These are phyloP conservation scores for Pythium aphanidermatum DNA, from an alignment of 352 stramenopile genomes.

Conservation along the genomic window DNA sequence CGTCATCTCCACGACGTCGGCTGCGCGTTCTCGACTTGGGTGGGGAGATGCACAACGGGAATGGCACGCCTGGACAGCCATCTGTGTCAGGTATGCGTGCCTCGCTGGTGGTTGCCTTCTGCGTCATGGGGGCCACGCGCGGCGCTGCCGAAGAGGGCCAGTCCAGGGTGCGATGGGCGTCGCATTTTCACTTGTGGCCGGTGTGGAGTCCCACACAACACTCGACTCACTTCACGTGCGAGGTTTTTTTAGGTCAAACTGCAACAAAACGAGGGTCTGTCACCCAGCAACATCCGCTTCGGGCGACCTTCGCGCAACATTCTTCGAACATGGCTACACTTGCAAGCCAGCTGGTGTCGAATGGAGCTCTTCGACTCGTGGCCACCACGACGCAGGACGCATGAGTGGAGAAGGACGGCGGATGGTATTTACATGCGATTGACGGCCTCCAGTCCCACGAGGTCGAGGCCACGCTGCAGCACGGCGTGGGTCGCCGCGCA, in stretches of 20 bases:
- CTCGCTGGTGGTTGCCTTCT: neutral
- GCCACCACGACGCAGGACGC: too few relatives aligned
- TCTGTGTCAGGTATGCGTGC: too few relatives aligned
- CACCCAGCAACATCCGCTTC: neutral
- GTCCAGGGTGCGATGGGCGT: neutral
- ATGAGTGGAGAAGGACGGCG: too few relatives aligned
- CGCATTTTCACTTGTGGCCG: slow-evolving; percentile 17
- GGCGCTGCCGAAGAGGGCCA: neutral
- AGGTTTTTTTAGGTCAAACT: neutral
- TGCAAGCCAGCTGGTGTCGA: neutral
- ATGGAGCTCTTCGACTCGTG: too few relatives aligned
- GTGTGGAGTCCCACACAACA: neutral
- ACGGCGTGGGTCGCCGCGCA: slow-evolving; percentile 71
- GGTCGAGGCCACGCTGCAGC: slow-evolving; percentile 51
- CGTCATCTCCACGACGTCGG: too few relatives aligned
- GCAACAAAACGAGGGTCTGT: too few relatives aligned
- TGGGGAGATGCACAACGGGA: too few relatives aligned
- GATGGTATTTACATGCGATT: slow-evolving; percentile 81
- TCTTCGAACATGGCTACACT: neutral
- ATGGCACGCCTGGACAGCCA: too few relatives aligned
- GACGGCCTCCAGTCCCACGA: slow-evolving; percentile 62
- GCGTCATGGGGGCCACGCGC: neutral
- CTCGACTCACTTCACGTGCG: neutral
- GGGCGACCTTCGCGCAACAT: neutral
- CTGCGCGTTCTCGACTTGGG: too few relatives aligned